A percentile compares a stretch with the other conserved stretches of the same genome.
phyloP scores from a whole-genome alignment of 148 eudicot genomes.

The Fagopyrum homotropicum region DNA sequence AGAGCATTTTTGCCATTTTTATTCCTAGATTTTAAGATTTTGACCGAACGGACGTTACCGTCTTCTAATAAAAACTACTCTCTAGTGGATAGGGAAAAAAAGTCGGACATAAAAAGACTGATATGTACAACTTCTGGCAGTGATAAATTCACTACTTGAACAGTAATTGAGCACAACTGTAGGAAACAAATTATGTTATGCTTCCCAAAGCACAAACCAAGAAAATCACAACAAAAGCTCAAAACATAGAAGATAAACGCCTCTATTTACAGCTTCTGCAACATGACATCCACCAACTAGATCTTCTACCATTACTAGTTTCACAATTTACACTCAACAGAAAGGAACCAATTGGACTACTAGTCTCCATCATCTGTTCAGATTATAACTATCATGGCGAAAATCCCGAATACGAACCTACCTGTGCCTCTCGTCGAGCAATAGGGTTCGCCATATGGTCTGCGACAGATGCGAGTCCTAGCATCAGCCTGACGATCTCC shows the following conservation, averaged over 20 bases:
- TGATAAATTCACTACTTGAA: not conserved
- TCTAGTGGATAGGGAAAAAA: not conserved
- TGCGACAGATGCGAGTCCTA: constrained; percentile 9
- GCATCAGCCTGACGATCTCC: constrained; percentile 11
- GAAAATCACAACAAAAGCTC: constrained; percentile 4
- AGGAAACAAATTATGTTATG: constrained; percentile 1
- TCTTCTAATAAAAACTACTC: too few relatives aligned
- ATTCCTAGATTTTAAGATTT: too few relatives aligned
- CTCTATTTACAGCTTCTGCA: constrained; percentile 5
- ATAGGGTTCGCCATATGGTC: constrained; percentile 12
- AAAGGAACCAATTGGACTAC: not conserved
- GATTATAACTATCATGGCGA: not conserved
- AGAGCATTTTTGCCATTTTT: too few relatives aligned
- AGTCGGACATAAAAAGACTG: not conserved
- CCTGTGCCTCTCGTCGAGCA: not conserved
- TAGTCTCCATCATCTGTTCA: not conserved
- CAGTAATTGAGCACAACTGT: not conserved
- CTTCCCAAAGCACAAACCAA: not conserved
- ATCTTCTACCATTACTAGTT: not conserved
- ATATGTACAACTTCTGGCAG: not conserved
- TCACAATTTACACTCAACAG: constrained; percentile 11
- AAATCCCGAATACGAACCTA: not conserved
- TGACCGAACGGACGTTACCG: too few relatives aligned
- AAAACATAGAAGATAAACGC: not conserved
- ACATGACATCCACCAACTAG: not conserved